phyloP scores from a whole-genome alignment of 805 yeast species.

The Osmozyma mogii region DNA sequence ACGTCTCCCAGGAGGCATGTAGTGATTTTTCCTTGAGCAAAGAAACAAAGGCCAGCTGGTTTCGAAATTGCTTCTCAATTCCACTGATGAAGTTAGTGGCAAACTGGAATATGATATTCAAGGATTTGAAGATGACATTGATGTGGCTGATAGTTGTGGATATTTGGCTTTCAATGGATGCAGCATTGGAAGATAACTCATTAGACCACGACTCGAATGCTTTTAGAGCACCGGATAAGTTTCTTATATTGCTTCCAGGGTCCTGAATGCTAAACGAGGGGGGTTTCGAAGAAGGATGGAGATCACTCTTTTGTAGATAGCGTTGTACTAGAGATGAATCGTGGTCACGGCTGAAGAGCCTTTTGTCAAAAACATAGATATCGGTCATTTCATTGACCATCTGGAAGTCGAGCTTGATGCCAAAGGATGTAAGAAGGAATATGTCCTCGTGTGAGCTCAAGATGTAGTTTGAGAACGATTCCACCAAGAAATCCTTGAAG shows the following conservation, averaged over 20 bases:
- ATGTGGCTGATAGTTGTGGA: constrained; percentile 26
- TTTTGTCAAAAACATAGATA: constrained; percentile 56
- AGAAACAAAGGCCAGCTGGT: constrained; percentile 26
- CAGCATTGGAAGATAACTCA: constrained; percentile 35
- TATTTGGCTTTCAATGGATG: constrained; percentile 20
- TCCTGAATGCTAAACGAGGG: not conserved
- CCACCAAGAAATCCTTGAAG: constrained; percentile 24
- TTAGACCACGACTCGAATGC: constrained; percentile 46
- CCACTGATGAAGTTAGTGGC: constrained; percentile 41
- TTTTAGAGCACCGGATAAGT: constrained; percentile 29
- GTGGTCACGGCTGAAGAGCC: constrained; percentile 36
- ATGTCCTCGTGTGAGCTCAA: constrained; percentile 21
- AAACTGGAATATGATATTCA: constrained; percentile 42
- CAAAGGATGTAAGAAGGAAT: constrained; percentile 59
- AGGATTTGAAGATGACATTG: constrained; percentile 35
- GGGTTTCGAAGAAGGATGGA: constrained; percentile 1
- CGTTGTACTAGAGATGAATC: constrained; percentile 6
- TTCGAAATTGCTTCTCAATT: constrained; percentile 39
- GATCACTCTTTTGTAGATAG: constrained; percentile 8
- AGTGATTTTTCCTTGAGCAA: constrained; percentile 36
- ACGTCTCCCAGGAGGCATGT: constrained; percentile 25
- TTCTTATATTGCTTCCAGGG: constrained; percentile 9
- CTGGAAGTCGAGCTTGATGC: constrained; percentile 49
- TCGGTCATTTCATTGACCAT: constrained; percentile 46
- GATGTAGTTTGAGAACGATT: constrained; percentile 16